Base-by-base conservation (phyloP, 306 rosid species). In the Trichosanthes cucumerina region DNA sequence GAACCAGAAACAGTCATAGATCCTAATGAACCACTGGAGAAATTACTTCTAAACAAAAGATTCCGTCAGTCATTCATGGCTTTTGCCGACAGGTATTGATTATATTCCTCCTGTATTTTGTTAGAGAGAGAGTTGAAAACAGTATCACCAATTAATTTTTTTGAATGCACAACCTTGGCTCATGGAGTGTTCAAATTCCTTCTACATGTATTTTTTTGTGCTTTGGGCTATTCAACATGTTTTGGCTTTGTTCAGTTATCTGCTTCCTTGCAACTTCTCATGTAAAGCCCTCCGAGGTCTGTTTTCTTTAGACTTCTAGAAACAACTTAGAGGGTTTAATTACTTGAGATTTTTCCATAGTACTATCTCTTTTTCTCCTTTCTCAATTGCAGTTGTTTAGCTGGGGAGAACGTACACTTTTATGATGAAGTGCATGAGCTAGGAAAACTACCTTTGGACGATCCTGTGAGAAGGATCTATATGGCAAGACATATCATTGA, bases 361-460 rank as follows among this genome's bases (percentile, higher is more conserved):
- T 66, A 68, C 34, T 23, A 62, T 74, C 79, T 77, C 70, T 47
- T 82, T 78, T 2, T 31, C 65, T 79, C 79, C 64, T 3, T 18
- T 65, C 38, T 44, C 56, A 44, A 47, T 72, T 78, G 82, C 96
- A 95, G 99, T 84, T 95, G 96, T 88, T 89, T 94, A 91, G 98
- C 98, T 81, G 98, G 98, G 87, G 98, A 94, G 91, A 92, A 90
- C 76, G 93, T 89, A 79, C 96, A 92, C 87, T 92, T 94, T 83
- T 89, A 85, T 44, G 91, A 94, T 76, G 98, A 94, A 84, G 96
- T 94, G 47, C 88, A 90, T 28, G 98, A 92, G 86, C 96, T 88
- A 58, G 83, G 89, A 62, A 94, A 92, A 87, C 87, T 94, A 83
- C 90, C 96, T 19, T 81, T 82, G 77, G 87, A 85, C 82, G 98